phyloP scores from a whole-genome alignment of 306 rosid genomes.

The Pachyrhizus erosus region DNA sequence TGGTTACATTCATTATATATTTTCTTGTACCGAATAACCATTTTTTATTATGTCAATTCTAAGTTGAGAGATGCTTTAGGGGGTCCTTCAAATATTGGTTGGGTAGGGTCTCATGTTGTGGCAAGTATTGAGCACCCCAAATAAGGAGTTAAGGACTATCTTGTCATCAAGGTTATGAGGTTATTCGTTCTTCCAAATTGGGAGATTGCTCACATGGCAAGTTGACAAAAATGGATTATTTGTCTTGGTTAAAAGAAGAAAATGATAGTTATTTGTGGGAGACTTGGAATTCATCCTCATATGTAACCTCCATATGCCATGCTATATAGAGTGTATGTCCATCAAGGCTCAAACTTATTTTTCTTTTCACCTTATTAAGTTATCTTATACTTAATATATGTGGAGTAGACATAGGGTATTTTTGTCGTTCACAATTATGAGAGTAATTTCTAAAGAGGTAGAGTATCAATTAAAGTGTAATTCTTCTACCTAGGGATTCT shows the following conservation, averaged over 20 bases:
- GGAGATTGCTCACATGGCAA: constrained; percentile 55
- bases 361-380: neutral
- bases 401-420: too few relatives aligned
- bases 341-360: constrained; percentile 1
- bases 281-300: constrained; percentile 27
- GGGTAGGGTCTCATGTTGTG: constrained; percentile 53
- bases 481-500: too few relatives aligned
- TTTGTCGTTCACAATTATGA: too few relatives aligned
- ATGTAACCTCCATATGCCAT: constrained; percentile 43
- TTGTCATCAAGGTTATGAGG: constrained; percentile 45
- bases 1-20: constrained; percentile 25
- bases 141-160: constrained; percentile 36
- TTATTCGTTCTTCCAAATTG: constrained; percentile 37
- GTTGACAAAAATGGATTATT: constrained; percentile 37
- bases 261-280: constrained; percentile 17
- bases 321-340: constrained; percentile 2
- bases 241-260: constrained; percentile 37
- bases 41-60: constrained; percentile 40
- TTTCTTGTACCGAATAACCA: constrained; percentile 28
- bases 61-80: neutral
- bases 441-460: too few relatives aligned
- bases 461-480: too few relatives aligned
- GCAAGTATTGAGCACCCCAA: constrained; percentile 46
- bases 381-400: neutral
- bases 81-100: constrained; percentile 31